Evolutionary conservation across 1,284 basidiomycete species (phyloP).

Genomic region (Heliocybe sulcata): DNA sequence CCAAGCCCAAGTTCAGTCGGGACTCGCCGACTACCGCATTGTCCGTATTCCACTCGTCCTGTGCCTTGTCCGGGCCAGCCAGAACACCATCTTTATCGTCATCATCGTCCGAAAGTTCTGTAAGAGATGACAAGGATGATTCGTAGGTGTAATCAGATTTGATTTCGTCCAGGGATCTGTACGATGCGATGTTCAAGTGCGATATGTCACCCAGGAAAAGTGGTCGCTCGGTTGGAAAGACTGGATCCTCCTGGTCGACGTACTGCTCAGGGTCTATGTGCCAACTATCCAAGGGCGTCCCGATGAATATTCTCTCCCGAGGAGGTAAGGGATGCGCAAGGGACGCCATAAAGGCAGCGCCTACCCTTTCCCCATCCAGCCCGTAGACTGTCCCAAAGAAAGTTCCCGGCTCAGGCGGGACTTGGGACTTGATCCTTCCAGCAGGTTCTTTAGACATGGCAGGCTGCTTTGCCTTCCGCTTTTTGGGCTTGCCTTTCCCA

Average conservation of each 20-base stretch:
- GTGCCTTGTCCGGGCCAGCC: neutral
- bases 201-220: neutral
- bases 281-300: neutral
- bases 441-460: neutral
- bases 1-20: neutral
- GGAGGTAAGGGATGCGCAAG: neutral
- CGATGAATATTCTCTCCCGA: neutral
- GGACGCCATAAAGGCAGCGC: neutral
- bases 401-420: neutral
- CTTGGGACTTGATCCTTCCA: neutral
- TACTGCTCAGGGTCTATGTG: neutral
- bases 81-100: neutral
- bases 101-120: neutral
- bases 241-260: neutral
- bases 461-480: neutral
- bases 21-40: neutral
- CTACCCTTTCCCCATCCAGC: neutral
- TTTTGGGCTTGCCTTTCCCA: neutral
- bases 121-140: neutral
- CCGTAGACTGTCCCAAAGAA: neutral
- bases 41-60: neutral
- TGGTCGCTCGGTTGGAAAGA: neutral
- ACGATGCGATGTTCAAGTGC: neutral
- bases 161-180: neutral
- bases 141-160: too few relatives aligned